These are phyloP conservation scores for Trifolium repens DNA, from an alignment of 306 rosid species.

Conservation along the genomic window DNA sequence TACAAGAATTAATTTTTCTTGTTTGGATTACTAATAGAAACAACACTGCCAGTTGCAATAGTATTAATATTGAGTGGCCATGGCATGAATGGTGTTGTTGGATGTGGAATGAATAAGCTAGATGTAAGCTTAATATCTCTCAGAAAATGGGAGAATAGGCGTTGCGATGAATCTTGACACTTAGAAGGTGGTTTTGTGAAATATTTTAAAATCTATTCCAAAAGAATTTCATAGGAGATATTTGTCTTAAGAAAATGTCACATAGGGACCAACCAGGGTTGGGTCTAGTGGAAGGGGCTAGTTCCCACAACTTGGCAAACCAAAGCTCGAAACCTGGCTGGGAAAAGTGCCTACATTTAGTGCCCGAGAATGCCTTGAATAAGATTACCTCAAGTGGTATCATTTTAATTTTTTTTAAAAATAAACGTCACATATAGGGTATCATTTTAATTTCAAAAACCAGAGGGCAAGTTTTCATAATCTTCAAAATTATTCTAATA, in stretches of 20 bases:
- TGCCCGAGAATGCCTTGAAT: too few relatives aligned
- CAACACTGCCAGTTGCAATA: neutral
- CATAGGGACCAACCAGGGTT: too few relatives aligned
- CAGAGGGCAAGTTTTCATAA: neutral
- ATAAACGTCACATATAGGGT: neutral
- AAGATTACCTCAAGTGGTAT: too few relatives aligned
- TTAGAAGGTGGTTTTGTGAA: neutral
- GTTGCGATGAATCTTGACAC: neutral
- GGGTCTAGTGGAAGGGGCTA: too few relatives aligned
- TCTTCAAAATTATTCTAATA: neutral
- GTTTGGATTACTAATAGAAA: slow-evolving; percentile 7
- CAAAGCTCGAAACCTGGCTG: too few relatives aligned
- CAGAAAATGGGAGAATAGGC: neutral
- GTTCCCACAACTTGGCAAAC: too few relatives aligned
- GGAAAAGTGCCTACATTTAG: too few relatives aligned
- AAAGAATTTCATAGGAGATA: slow-evolving; percentile 2
- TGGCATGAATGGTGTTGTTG: neutral
- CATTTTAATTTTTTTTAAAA: too few relatives aligned
- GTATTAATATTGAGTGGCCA: neutral
- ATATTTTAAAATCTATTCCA: neutral
- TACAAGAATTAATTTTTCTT: neutral
- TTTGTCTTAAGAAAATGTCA: neutral
- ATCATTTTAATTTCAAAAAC: neutral
- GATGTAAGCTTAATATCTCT: slow-evolving; percentile 12
- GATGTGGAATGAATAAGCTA: slow-evolving; percentile 2